Base-by-base conservation (phyloP, 2,329 filamentous ascomycete genomes). In the Stenocarpella maydis region DNA sequence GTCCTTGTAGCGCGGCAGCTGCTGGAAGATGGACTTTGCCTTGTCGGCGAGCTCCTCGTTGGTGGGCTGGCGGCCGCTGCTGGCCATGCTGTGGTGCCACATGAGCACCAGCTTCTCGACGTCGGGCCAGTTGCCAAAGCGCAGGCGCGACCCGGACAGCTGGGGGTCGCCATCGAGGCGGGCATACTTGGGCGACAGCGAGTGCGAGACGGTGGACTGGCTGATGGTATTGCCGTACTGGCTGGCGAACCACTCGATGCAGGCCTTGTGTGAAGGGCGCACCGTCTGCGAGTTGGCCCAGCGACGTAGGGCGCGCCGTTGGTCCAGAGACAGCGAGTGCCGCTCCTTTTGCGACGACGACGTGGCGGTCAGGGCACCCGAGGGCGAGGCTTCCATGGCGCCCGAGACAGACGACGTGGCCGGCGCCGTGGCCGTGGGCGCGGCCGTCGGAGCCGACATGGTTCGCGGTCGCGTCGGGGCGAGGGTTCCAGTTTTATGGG, bases 71-170 rank as follows among this genome's bases (percentile, higher is more conserved):
- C 86, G 86, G 65, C 87, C 87, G 3, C 81, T 82, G 34, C 81
- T 80, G 58, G 84, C 81, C 66, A 84, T 82, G 72, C 85, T 82
- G 74, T 86, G 83, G 75, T 87, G 86, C 85, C 85, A 87, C 8
- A 85, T 79, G 70, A 87, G 78, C 24, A 87, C 85, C 10, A 87
- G 82, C 79, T 86, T 87, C 79, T 87, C 85, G 67, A 90, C 87
- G 72, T 89, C 87, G 71, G 87, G 87, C 87, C 87, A 89, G 76
- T 90, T 90, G 72, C 87, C 87, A 69, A 89, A 89, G 72, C 87
- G 86, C 71, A 90, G 81, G 52, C 87, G 86, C 68, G 87, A 89
- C 52, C 87, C 87, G n/a, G 86, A 88, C 71, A 89, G 83, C 76
- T 89, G 87, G 19, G 86, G 86, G 73, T 89, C 87, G 75, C 84